phyloP scores from a whole-genome alignment of 805 yeast species.

The Myxozyma neotropica region DNA sequence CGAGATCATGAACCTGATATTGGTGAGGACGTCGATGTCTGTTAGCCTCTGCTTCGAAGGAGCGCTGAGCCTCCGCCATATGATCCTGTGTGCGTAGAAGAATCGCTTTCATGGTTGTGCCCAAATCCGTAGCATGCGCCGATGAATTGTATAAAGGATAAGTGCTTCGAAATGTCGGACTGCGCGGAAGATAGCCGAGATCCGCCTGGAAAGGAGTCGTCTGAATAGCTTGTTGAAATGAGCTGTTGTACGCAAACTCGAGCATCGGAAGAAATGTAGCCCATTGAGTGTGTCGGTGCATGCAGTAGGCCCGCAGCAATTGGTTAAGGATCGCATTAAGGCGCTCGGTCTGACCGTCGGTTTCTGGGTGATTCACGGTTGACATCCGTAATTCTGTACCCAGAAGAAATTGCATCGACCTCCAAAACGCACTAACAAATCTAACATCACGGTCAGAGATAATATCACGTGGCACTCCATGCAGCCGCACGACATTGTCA shows the following conservation, averaged over 20 bases:
- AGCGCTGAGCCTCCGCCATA: neutral
- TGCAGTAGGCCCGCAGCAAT: neutral
- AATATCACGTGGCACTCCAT: slow-evolving; percentile 27
- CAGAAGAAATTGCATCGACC: neutral
- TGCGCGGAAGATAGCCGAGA: neutral
- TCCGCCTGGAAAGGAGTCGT: slow-evolving; percentile 7
- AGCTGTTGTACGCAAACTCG: slow-evolving; percentile 10
- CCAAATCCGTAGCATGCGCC: neutral
- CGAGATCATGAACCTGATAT: neutral
- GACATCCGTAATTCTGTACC: slow-evolving; percentile 14
- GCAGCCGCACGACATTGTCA: slow-evolving; percentile 23
- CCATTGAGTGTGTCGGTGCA: neutral
- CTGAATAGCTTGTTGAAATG: slow-evolving; percentile 1
- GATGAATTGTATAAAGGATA: neutral
- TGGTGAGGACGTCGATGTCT: neutral
- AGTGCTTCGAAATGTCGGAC: neutral
- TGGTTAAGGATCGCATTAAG: neutral
- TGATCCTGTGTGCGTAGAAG: neutral
- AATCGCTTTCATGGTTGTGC: neutral
- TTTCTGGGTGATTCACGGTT: slow-evolving; percentile 7
- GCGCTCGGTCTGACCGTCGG: slow-evolving; percentile 12
- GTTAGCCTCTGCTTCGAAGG: neutral
- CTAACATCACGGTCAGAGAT: slow-evolving; percentile 32
- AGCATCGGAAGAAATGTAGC: neutral
- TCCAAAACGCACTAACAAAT: slow-evolving; percentile 32